Base-by-base conservation (phyloP, 2,329 filamentous ascomycete genomes). In the Trematosphaeria pertusa region DNA sequence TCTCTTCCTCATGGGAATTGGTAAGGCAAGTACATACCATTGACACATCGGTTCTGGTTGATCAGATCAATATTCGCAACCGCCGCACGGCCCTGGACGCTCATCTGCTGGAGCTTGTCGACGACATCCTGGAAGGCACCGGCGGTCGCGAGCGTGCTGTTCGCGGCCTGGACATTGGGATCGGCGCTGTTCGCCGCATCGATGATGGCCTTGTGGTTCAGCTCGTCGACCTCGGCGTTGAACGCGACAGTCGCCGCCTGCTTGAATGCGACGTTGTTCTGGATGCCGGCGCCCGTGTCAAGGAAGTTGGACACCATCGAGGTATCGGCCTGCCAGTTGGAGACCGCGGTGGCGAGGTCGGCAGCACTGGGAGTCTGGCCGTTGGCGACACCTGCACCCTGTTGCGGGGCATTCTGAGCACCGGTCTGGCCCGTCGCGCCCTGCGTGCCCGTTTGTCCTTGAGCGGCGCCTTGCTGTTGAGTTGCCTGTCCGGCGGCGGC, bases 91-190 rank as follows among this genome's bases (percentile, higher is more conserved):
- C 69, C 69, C 58, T 71, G 60, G 20, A 62, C 44, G 26, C 58
- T 64, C 69, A 72, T 72, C 41, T 61, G 41, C 60, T 69, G 61
- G 34, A 72, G 63, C 60, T 70, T 72, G 58, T 67, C 57, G 46
- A 72, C 69, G 33, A 72, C 69, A 53, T 70, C 67, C 54, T 70
- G 65, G 64, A 72, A 72, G 24, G 64, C 55, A 51, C 69, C 69
- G 7, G 62, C 65, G 22, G 62, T 68, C 7, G 60, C 67, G 36
- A 72, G 65, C 20, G 69, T 72, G 53, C 63, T 65, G 58, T 71
- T 72, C 41, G 69, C 69, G 36, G 62, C 62, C 35, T 63, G 59
- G 38, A 72, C 64, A 14, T 64, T 64, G 36, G 64, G 60, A 39
- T 56, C 35, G 12, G 41, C 20, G 33, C 56, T 52, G 37, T 64